These are phyloP conservation scores for Stemphylium lycopersici DNA, from an alignment of 2,329 filamentous ascomycete genomes.

Conservation along the genomic window DNA sequence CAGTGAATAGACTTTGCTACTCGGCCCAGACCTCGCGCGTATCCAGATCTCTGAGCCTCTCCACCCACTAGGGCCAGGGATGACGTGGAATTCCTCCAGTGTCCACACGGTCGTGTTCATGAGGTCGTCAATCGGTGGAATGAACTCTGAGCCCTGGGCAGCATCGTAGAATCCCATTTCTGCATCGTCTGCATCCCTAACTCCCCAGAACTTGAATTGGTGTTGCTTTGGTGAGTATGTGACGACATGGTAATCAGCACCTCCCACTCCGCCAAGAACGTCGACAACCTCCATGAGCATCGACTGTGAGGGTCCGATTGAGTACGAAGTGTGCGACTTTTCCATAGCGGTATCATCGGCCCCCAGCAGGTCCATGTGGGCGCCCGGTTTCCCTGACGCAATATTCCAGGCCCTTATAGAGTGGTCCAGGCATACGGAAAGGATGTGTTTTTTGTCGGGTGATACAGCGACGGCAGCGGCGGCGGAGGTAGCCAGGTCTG, in stretches of 20 bases:
- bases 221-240: constrained; percentile 89
- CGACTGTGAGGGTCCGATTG: constrained; percentile 78
- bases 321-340: constrained; percentile 70
- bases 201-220: constrained; percentile 93
- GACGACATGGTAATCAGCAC: constrained; percentile 66
- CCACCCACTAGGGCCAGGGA: constrained; percentile 47
- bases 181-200: constrained; percentile 65
- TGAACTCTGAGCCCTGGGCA: constrained; percentile 67
- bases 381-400: constrained; percentile 76
- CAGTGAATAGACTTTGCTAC: constrained; percentile 71
- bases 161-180: constrained; percentile 72
- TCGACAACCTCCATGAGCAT: constrained; percentile 78
- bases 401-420: constrained; percentile 89
- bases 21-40: constrained; percentile 61
- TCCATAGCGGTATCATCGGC: constrained; percentile 63
- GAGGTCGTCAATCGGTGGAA: constrained; percentile 64
- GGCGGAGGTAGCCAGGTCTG: constrained; percentile 66
- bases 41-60: constrained; percentile 54
- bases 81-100: constrained; percentile 55
- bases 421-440: constrained; percentile 89
- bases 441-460: constrained; percentile 61
- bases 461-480: constrained; percentile 64
- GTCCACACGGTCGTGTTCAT: constrained; percentile 60
- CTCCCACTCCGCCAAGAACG: constrained; percentile 55
- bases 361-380: constrained; percentile 78